Evolutionary conservation across 202 grass and related monocot genomes (phyloP).

Genomic region (Carex arenaria): DNA sequence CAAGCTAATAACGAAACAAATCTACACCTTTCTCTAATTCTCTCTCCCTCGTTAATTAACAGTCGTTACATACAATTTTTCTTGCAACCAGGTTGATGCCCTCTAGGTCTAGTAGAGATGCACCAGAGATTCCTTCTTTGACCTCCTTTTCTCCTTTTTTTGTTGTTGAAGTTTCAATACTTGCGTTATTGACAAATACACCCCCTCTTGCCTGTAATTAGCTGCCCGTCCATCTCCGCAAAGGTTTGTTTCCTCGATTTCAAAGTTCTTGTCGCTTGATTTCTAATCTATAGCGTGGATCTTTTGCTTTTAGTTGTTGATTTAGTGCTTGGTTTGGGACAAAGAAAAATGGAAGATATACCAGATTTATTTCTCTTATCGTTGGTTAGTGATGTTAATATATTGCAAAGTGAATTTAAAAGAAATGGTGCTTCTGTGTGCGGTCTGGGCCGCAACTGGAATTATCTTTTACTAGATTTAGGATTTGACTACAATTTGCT

Average conservation of each 20-base stretch:
- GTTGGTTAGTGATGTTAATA: neutral
- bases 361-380: neutral
- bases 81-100: neutral
- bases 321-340: constrained; percentile 13
- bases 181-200: neutral
- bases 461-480: neutral
- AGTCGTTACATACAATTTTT: neutral
- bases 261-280: neutral
- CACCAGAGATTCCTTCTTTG: constrained; percentile 1
- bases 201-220: neutral
- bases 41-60: neutral
- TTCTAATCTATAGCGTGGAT: neutral
- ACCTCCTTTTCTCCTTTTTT: neutral
- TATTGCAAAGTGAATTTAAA: neutral
- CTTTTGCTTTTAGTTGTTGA: constrained; percentile 5
- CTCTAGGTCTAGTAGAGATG: neutral
- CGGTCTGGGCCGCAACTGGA: neutral
- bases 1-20: constrained; percentile 1
- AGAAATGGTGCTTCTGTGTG: neutral
- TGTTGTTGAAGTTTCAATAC: neutral
- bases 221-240: neutral
- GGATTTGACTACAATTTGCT: neutral
- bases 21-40: neutral
- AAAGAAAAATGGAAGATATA: neutral
- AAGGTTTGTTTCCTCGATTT: neutral